phyloP scores from a whole-genome alignment of 73 alveolate genomes.

The Uronychia setigera region DNA sequence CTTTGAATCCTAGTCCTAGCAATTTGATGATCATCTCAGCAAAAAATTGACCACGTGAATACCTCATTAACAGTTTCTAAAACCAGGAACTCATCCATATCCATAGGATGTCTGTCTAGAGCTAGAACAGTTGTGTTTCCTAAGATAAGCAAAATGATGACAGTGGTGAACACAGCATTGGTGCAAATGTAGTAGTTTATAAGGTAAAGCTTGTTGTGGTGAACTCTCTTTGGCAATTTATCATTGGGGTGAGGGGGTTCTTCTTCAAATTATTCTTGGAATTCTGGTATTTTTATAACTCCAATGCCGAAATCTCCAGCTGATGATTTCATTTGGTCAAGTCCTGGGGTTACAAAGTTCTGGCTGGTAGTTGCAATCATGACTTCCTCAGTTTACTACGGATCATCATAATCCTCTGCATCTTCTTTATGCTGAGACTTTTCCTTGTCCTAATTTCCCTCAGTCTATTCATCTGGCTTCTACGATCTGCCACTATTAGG shows the following conservation, averaged over 20 bases:
- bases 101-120: slow-evolving; percentile 15
- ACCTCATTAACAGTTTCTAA: slow-evolving; percentile 19
- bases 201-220: not conserved
- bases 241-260: not conserved
- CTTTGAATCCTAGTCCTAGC: slow-evolving; percentile 33
- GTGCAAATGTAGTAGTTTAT: not conserved
- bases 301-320: too few species aligned
- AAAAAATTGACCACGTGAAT: slow-evolving; percentile 21
- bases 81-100: not conserved
- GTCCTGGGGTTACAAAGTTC: too few species aligned
- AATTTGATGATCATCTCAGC: slow-evolving; percentile 21
- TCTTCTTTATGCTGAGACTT: too few species aligned
- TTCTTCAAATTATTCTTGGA: slow-evolving; percentile 28
- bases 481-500: too few species aligned
- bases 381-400: too few species aligned
- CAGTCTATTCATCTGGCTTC: too few species aligned
- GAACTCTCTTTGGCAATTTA: slow-evolving; percentile 9
- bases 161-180: not conserved
- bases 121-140: slow-evolving; percentile 39
- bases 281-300: too few species aligned
- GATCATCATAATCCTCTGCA: too few species aligned
- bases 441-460: too few species aligned
- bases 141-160: slow-evolving; percentile 13
- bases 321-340: too few species aligned
- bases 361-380: too few species aligned